phyloP scores from a whole-genome alignment of 768 basidiomycete genomes.

The Phlebiopsis flavidoalba region DNA sequence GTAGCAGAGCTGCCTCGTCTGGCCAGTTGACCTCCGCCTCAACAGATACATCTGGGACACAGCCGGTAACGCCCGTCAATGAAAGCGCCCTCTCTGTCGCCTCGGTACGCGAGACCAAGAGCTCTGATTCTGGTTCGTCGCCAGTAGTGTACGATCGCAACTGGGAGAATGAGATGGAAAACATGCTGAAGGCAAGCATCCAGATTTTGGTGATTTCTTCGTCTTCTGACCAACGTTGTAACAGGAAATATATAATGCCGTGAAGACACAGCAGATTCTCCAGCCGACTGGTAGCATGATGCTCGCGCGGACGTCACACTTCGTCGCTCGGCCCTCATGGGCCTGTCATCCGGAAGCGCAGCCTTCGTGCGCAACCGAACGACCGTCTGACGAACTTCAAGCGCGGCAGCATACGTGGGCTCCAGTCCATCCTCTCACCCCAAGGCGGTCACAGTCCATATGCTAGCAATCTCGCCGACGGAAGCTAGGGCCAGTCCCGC shows the following conservation, averaged over 20 bases:
- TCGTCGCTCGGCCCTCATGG: conserved; percentile 55
- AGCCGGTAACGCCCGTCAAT: conserved; percentile 38
- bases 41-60: conserved; percentile 5
- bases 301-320: conserved; percentile 40
- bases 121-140: conserved; percentile 26
- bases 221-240: neutral
- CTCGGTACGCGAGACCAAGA: conserved; percentile 34
- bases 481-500: conserved; percentile 92
- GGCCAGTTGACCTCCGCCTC: conserved; percentile 22
- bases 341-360: conserved; percentile 56
- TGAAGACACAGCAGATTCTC: conserved; percentile 87
- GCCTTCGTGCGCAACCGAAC: conserved; percentile 54
- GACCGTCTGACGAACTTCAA: conserved; percentile 78
- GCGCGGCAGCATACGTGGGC: conserved; percentile 86
- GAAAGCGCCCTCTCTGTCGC: conserved; percentile 63
- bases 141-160: conserved; percentile 51
- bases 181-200: conserved; percentile 64
- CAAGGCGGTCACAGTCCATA: conserved; percentile 74
- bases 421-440: conserved; percentile 70
- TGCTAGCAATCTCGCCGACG: conserved; percentile 80
- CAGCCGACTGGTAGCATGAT: conserved; percentile 60
- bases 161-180: conserved; percentile 89
- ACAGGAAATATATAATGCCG: conserved; percentile 91
- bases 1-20: conserved; percentile 16
- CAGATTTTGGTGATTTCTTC: neutral